These are phyloP conservation scores for Blepharisma japonicum DNA, from an alignment of 73 alveolate species.

Conservation along the genomic window DNA sequence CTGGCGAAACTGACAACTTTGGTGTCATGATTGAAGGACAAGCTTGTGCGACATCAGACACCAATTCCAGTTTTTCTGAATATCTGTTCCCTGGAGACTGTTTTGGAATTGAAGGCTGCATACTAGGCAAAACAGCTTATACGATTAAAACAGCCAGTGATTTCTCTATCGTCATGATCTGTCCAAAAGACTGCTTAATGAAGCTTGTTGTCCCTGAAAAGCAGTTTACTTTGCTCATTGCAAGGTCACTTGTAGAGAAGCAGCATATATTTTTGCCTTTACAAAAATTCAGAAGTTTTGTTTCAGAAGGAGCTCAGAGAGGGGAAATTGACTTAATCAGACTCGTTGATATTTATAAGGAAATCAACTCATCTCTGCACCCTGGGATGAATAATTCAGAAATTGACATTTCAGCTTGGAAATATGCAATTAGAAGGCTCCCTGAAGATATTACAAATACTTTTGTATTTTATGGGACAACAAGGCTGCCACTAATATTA, in stretches of 20 bases:
- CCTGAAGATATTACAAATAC: not conserved
- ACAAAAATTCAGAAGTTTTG: not conserved
- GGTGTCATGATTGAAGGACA: slow-evolving; percentile 12
- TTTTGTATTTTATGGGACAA: not conserved
- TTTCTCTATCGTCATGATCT: not conserved
- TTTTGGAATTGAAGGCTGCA: slow-evolving; percentile 21
- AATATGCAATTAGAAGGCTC: slow-evolving; percentile 16
- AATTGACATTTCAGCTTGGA: slow-evolving; percentile 20
- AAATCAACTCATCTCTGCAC: not conserved
- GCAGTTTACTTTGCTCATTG: not conserved
- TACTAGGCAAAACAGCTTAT: not conserved
- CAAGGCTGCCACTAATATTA: not conserved
- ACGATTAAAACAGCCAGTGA: not conserved
- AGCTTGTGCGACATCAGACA: not conserved
- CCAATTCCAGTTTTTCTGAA: not conserved
- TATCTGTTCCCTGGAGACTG: not conserved
- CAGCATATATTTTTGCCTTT: not conserved
- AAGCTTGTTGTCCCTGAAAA: not conserved
- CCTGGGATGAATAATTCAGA: slow-evolving; percentile 18
- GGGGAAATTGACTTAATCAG: not conserved
- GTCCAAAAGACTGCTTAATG: too few relatives aligned
- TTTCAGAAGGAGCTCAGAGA: not conserved
- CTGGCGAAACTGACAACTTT: not conserved
- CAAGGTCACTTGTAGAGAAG: not conserved
- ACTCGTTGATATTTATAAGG: not conserved